A percentile compares a stretch with the other conserved stretches of the same genome.
These are phyloP conservation scores for Lactuca saligna DNA, from an alignment of 129 eudicot genomes.

Conservation along the genomic window DNA sequence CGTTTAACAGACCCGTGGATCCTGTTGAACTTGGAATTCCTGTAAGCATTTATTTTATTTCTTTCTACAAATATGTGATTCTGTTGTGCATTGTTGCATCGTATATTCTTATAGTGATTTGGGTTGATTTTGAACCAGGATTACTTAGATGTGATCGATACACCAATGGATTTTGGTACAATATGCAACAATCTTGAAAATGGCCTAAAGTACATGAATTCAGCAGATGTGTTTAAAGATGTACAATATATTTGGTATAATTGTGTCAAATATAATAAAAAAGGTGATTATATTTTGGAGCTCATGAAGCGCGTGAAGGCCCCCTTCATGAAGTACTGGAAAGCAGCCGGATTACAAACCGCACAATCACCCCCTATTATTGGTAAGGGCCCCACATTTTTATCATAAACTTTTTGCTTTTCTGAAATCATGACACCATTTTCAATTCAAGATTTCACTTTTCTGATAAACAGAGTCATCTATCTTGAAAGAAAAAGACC, in stretches of 20 bases:
- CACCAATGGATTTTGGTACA: slow-evolving; percentile 88
- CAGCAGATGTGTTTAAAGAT: slow-evolving; percentile 69
- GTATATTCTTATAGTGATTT: neutral
- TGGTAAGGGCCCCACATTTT: slow-evolving; percentile 32
- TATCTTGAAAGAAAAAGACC: slow-evolving; percentile 16
- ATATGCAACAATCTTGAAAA: slow-evolving; percentile 68
- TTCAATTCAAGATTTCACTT: neutral
- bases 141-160: slow-evolving; percentile 68
- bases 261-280: slow-evolving; percentile 65
- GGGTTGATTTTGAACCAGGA: slow-evolving; percentile 46
- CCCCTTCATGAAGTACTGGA: slow-evolving; percentile 54
- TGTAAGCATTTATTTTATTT: slow-evolving; percentile 34
- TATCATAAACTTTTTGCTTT: no score
- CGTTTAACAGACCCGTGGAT: slow-evolving; percentile 66
- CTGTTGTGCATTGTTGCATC: neutral
- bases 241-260: slow-evolving; percentile 70
- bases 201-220: slow-evolving; percentile 66
- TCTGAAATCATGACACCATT: neutral
- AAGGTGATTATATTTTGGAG: slow-evolving; percentile 65
- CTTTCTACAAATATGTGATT: neutral
- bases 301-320: slow-evolving; percentile 67
- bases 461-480: slow-evolving; percentile 28
- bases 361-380: slow-evolving; percentile 36
- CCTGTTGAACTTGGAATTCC: slow-evolving; percentile 72
- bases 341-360: slow-evolving; percentile 48